Evolutionary conservation across 495 filamentous ascomycete species (phyloP).

Genomic region (Paragyromitra xinjiangensis): DNA sequence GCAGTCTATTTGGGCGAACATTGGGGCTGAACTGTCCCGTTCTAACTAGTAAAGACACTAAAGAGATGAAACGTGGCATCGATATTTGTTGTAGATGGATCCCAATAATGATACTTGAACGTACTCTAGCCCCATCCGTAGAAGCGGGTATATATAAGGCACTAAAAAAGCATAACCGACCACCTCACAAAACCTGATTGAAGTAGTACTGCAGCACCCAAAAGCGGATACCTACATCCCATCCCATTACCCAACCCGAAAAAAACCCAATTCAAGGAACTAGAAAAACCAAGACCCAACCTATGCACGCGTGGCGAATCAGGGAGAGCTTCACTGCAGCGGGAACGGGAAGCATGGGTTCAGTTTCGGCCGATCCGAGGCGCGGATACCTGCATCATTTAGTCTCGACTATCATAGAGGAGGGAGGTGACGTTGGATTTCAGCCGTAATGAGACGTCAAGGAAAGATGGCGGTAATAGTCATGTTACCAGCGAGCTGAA

Average conservation of each 20-base stretch:
- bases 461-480: background rate
- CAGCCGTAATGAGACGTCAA: background rate
- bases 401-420: background rate
- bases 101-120: too few relatives aligned
- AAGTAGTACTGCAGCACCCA: background rate
- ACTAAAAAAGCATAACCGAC: background rate
- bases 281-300: too few relatives aligned
- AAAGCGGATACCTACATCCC: background rate
- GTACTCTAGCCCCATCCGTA: background rate
- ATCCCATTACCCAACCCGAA: too few relatives aligned
- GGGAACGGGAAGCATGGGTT: slow-evolving; percentile 1
- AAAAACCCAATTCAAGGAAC: too few relatives aligned
- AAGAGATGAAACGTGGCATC: background rate
- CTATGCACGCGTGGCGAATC: too few relatives aligned
- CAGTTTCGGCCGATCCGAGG: background rate
- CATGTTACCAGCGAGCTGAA: background rate
- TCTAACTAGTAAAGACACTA: background rate
- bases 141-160: background rate
- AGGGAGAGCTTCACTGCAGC: background rate
- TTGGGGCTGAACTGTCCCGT: background rate
- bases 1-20: background rate
- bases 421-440: background rate
- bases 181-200: background rate
- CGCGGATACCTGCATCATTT: background rate
- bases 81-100: background rate